These are phyloP conservation scores for Ascochyta clinopodiicola DNA, from an alignment of 2,329 filamentous ascomycete species.

Conservation along the genomic window DNA sequence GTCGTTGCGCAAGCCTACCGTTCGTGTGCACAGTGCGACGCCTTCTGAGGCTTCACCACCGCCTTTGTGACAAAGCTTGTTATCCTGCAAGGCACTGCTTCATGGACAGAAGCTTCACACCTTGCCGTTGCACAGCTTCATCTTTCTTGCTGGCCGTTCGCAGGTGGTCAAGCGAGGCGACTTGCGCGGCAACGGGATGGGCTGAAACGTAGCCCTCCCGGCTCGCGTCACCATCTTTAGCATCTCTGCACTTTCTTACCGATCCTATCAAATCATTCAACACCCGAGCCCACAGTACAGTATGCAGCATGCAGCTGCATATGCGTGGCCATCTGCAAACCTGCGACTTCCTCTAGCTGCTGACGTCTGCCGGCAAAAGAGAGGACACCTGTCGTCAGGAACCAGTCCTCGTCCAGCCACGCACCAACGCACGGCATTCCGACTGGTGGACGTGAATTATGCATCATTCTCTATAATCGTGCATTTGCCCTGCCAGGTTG, in stretches of 20 bases:
- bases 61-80: conserved; percentile 1
- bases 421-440: neutral
- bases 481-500: neutral
- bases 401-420: neutral
- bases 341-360: neutral
- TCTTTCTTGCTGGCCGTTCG: conserved; percentile 11
- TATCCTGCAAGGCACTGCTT: conserved; percentile 7
- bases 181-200: conserved; percentile 12
- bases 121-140: conserved; percentile 3
- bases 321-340: neutral
- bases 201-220: conserved; percentile 14
- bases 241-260: neutral
- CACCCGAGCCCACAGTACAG: neutral
- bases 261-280: conserved; percentile 1
- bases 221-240: conserved; percentile 8
- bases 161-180: conserved; percentile 10
- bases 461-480: neutral
- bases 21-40: no score
- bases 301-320: neutral
- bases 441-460: conserved; percentile 1
- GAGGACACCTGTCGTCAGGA: conserved; percentile 13
- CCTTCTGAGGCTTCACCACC: neutral
- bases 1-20: conserved; percentile 2
- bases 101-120: neutral
- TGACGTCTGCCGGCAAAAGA: conserved; percentile 1